Conservation (phyloP, 1,284 basidiomycete species). For the Schizophyllum amplum region DNA sequence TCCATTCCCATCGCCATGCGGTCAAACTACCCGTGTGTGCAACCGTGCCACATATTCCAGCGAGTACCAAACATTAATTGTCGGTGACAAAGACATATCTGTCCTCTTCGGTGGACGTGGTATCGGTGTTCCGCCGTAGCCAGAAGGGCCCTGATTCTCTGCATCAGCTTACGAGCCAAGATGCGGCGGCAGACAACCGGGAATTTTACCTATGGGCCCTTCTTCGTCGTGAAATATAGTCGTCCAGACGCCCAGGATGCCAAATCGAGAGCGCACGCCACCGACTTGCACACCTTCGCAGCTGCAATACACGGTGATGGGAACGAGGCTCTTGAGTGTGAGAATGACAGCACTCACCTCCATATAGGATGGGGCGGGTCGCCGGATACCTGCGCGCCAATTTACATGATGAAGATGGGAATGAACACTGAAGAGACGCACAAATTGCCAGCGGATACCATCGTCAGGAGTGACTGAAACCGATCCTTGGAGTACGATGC, state of each 20-base stretch:
- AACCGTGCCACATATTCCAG: no score
- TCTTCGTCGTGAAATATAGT: constrained; percentile 54
- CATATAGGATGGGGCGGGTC: constrained; percentile 51
- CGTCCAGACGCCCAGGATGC: constrained; percentile 61
- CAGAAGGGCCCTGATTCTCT: not conserved
- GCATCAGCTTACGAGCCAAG: not conserved
- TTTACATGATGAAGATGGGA: not conserved
- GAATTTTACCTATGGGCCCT: constrained; percentile 49
- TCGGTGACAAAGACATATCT: not conserved
- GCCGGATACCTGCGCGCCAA: constrained; percentile 38
- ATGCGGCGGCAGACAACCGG: no score
- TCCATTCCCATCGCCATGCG: no score
- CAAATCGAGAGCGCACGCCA: constrained; percentile 46
- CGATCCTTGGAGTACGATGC: constrained; percentile 38
- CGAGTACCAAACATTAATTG: no score
- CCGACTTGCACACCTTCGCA: constrained; percentile 60
- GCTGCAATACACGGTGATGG: constrained; percentile 28
- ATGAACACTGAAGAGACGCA: constrained; percentile 26
- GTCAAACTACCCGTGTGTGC: no score
- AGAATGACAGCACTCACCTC: constrained; percentile 36
- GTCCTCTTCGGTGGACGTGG: no score
- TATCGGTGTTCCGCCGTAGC: not conserved
- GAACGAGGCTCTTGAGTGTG: constrained; percentile 2
- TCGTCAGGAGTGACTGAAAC: constrained; percentile 51
- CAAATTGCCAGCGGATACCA: constrained; percentile 56